phyloP scores from a whole-genome alignment of 306 rosid species.

The Vachellia pachyceras region DNA sequence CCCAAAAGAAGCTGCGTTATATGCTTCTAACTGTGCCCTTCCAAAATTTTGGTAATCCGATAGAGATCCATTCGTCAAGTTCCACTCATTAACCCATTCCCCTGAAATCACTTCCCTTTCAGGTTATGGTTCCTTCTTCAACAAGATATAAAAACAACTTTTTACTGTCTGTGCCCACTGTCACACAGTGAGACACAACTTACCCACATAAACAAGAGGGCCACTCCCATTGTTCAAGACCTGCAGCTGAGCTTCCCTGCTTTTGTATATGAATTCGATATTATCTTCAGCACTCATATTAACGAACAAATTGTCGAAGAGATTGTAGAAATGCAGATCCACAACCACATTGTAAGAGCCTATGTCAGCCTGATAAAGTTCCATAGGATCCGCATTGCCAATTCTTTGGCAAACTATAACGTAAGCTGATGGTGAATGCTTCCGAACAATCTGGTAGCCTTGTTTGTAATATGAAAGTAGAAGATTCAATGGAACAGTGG shows the following conservation, averaged over 20 bases:
- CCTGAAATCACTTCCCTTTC: conserved; percentile 43
- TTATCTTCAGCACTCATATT: conserved; percentile 77
- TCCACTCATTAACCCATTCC: conserved; percentile 65
- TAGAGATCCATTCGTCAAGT: conserved; percentile 56
- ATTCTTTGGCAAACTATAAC: conserved; percentile 93
- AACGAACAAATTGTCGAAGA: conserved; percentile 71
- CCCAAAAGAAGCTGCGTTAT: conserved; percentile 80
- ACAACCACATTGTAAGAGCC: conserved; percentile 59
- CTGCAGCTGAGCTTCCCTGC: conserved; percentile 69
- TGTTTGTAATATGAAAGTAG: conserved; percentile 74
- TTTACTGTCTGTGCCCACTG: not conserved
- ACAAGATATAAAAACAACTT: not conserved
- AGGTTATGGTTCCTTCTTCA: conserved; percentile 23
- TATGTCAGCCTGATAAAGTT: conserved; percentile 75
- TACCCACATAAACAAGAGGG: conserved; percentile 76
- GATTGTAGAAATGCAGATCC: conserved; percentile 77
- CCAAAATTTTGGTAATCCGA: conserved; percentile 75
- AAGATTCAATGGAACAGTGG: conserved; percentile 65
- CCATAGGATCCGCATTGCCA: conserved; percentile 85
- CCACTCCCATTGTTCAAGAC: conserved; percentile 75
- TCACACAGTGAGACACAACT: conserved; percentile 20
- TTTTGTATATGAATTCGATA: conserved; percentile 71
- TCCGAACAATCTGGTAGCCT: conserved; percentile 81
- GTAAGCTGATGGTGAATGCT: conserved; percentile 71
- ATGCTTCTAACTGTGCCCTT: conserved; percentile 78